Percentiles rank a stretch among this genome's conserved stretches.
Evolutionary conservation across 441 rosid genomes (phyloP).

Genomic region (Mallotus japonicus): DNA sequence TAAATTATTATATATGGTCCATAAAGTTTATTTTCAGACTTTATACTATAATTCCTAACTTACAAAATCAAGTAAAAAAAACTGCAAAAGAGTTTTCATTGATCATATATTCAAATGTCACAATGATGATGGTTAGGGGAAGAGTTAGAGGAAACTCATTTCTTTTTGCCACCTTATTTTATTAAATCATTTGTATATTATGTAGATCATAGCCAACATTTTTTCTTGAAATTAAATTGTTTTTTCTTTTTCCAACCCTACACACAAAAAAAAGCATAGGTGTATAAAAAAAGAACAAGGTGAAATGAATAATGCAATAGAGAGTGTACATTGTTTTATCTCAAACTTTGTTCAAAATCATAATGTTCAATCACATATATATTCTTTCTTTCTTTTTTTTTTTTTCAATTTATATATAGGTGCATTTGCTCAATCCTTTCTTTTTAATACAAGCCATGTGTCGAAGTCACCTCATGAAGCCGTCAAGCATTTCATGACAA

Average conservation of each 20-base stretch:
- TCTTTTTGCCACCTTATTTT: background rate
- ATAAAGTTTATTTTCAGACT: slow-evolving; percentile 9
- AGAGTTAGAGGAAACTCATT: background rate
- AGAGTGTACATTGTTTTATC: slow-evolving; percentile 10
- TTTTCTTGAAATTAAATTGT: background rate
- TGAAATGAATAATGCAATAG: background rate
- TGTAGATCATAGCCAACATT: background rate
- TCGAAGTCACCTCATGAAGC: slow-evolving; percentile 20
- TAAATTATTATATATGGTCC: background rate
- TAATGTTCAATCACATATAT: background rate
- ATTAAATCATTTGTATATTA: too few relatives aligned
- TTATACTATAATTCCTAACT: background rate
- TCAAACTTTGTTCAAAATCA: slow-evolving; percentile 11
- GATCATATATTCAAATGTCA: too few relatives aligned
- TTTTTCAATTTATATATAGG: background rate
- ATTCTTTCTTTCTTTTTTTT: too few relatives aligned
- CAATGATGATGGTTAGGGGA: background rate
- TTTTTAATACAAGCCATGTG: slow-evolving; percentile 21
- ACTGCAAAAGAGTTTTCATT: too few relatives aligned
- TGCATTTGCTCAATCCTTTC: background rate
- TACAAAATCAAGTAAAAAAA: background rate
- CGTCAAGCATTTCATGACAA: slow-evolving; percentile 7
- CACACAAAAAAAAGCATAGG: background rate
- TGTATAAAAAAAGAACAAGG: background rate
- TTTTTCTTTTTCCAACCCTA: background rate